These are phyloP conservation scores for Fusarium guadeloupense DNA, from an alignment of 2,329 filamentous ascomycete species.

Conservation along the genomic window DNA sequence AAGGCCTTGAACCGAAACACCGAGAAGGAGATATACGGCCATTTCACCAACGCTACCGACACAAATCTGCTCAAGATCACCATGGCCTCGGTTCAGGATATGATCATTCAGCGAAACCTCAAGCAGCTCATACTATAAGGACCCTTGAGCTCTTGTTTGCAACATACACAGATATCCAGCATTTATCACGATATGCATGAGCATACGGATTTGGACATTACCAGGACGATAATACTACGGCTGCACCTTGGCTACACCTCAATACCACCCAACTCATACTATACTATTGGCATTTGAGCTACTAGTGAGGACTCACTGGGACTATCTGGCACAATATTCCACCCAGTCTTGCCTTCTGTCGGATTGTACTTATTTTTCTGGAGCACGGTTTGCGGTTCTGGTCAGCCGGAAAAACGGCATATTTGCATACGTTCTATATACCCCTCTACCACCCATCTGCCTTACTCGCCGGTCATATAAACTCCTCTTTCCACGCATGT, in stretches of 20 bases:
- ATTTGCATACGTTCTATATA: conserved; percentile 8
- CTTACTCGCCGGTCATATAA: background rate
- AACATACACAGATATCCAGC: background rate
- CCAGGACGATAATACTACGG: background rate
- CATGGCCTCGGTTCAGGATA: conserved; percentile 86
- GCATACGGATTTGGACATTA: conserved; percentile 4
- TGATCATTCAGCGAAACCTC: conserved; percentile 85
- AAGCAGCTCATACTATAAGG: conserved; percentile 72
- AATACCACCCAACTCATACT: background rate
- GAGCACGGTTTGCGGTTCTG: background rate
- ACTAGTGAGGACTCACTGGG: background rate
- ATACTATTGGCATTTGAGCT: background rate
- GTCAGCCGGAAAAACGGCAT: conserved; percentile 5
- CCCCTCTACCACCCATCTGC: background rate
- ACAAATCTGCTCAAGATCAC: conserved; percentile 85
- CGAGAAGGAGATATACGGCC: conserved; percentile 70
- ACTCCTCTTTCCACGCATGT: background rate
- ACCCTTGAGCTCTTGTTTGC: background rate
- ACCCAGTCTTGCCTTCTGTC: background rate
- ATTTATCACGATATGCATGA: conserved; percentile 7
- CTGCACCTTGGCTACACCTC: background rate
- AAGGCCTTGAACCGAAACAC: conserved; percentile 76
- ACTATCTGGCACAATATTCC: background rate
- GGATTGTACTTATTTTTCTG: conserved; percentile 7
- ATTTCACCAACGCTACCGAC: conserved; percentile 70